Evolutionary conservation across 768 basidiomycete genomes (phyloP).

Genomic region (Leccinum imitatum): DNA sequence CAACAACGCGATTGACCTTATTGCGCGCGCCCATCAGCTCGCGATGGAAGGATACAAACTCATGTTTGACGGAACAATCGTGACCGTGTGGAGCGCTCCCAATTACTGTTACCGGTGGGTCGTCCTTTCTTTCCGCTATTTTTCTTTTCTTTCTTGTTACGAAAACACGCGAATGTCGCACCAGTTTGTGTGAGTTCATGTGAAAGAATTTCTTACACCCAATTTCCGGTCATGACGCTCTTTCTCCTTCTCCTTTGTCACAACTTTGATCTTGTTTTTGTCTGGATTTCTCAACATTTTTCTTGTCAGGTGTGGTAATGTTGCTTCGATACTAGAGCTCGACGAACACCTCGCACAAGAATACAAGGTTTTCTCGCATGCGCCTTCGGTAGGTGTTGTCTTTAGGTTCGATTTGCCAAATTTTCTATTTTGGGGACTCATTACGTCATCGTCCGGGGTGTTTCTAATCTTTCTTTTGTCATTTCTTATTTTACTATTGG

Average conservation of each 20-base stretch:
- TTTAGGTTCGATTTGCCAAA: conserved; percentile 2
- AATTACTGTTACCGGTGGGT: conserved; percentile 96
- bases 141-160: background rate
- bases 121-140: background rate
- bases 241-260: conserved; percentile 9
- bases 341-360: conserved; percentile 92
- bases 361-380: conserved; percentile 94
- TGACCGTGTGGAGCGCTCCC: conserved; percentile 97
- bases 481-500: background rate
- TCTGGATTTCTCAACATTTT: background rate
- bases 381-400: conserved; percentile 65
- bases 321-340: conserved; percentile 90
- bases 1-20: conserved; percentile 89
- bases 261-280: background rate
- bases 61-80: conserved; percentile 94
- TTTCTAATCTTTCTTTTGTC: background rate
- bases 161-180: background rate
- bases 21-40: conserved; percentile 95
- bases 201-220: conserved; percentile 2
- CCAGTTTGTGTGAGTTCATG: conserved; percentile 6
- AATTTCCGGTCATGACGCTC: conserved; percentile 26
- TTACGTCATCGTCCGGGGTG: conserved; percentile 19
- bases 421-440: background rate
- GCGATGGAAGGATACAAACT: conserved; percentile 98
- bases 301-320: conserved; percentile 85